phyloP scores from a whole-genome alignment of 2,329 filamentous ascomycete genomes.

The Trichoderma aggressivum region DNA sequence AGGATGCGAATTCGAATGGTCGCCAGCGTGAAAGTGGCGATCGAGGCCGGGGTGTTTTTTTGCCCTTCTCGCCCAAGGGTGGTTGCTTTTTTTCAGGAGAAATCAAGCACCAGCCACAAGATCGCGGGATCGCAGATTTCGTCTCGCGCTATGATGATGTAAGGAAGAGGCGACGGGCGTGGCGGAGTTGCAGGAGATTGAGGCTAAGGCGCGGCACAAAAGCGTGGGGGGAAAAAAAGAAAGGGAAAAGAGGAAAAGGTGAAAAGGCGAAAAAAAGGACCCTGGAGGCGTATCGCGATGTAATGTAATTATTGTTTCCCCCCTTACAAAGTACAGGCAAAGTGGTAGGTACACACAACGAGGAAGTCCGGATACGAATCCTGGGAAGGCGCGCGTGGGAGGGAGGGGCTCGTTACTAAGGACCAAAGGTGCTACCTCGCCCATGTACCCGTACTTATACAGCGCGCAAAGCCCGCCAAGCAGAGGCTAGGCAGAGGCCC shows the following conservation, averaged over 20 bases:
- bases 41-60: neutral
- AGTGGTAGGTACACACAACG: neutral
- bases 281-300: constrained; percentile 14
- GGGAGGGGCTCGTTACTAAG: constrained; percentile 13
- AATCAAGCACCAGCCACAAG: constrained; percentile 8
- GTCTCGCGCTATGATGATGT: constrained; percentile 14
- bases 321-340: neutral
- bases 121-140: constrained; percentile 17
- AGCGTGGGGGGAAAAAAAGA: constrained; percentile 13
- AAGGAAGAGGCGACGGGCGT: constrained; percentile 11
- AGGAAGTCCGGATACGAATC: constrained; percentile 15
- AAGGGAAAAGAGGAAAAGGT: neutral
- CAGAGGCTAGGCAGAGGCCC: neutral
- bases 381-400: constrained; percentile 18
- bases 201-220: constrained; percentile 2
- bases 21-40: constrained; percentile 16
- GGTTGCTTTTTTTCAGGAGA: constrained; percentile 12
- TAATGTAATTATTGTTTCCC: constrained; percentile 16
- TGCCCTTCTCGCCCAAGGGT: neutral
- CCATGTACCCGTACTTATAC: constrained; percentile 5
- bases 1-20: neutral
- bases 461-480: constrained; percentile 6
- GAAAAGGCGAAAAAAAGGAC: neutral
- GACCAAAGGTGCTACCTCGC: neutral
- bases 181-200: constrained; percentile 1